Evolutionary conservation across 83 land plant species (phyloP).

Genomic region (Larix sibirica): DNA sequence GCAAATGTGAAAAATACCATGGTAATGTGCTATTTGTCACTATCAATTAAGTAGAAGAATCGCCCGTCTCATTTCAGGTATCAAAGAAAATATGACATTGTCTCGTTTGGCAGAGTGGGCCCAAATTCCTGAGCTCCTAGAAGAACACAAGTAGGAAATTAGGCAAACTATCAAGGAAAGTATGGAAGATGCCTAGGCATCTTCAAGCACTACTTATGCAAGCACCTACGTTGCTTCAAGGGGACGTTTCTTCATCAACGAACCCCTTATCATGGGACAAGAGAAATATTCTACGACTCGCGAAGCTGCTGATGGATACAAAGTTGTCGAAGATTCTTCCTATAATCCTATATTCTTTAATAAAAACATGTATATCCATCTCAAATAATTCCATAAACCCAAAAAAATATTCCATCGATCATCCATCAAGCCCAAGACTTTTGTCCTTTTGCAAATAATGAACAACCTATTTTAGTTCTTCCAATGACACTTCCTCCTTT

Average conservation of each 20-base stretch:
- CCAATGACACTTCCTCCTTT: too few species aligned
- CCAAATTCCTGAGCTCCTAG: background rate
- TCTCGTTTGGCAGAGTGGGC: background rate
- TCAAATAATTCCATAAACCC: too few species aligned
- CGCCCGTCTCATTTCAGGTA: background rate
- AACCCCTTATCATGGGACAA: background rate
- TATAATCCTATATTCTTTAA: too few species aligned
- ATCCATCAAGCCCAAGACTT: too few species aligned
- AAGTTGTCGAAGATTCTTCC: background rate
- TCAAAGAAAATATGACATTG: background rate
- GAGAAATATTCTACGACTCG: background rate
- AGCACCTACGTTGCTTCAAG: background rate
- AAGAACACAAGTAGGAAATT: background rate
- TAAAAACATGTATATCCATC: too few species aligned
- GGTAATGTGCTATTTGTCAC: background rate
- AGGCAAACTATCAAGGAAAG: background rate
- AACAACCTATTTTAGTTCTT: too few species aligned
- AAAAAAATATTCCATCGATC: too few species aligned
- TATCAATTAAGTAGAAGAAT: background rate
- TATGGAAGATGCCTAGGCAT: too few species aligned
- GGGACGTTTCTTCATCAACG: background rate
- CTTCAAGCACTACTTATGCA: background rate
- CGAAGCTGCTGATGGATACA: background rate
- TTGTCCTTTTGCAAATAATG: too few species aligned
- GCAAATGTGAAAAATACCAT: background rate